Base-by-base conservation (phyloP, 2,329 filamentous ascomycete species). In the Dactylellina cionopaga region DNA sequence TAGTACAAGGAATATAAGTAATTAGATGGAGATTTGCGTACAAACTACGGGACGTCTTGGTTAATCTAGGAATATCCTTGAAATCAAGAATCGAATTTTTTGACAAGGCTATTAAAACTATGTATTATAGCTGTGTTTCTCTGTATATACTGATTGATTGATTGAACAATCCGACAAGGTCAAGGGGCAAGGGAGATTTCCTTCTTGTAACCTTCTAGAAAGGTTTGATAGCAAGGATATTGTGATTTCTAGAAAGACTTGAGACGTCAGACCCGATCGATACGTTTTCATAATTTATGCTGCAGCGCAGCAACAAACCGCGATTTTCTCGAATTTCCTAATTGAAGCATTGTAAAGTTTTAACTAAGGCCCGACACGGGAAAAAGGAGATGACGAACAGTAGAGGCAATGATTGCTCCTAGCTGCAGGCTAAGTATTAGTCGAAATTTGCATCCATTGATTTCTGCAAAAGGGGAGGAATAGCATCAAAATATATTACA, bases 211-310 rank as follows among this genome's bases (percentile, higher is more conserved):
- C 47, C 35, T 64, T 55, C 59, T 54, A 37, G 59, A 55, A 46
- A 64, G 19, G 9, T 22, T 64, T 29, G 5, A 33, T 10, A 11
- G 15, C 37, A 27, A 33, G 47, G 47, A 17, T 29, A 25, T 63
- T 6, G 41, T 37, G 29, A 33, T 43, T 54, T 64, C 46, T 63
- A 24, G 58, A 29, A 51, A 7, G 7, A 11, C 1, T 46, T 44
- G 47, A 55, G 59, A 55, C 47, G 37, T 43, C 17, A 54, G 47
- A 54, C 47, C 35, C 37, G 35, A 55, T 39, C 27, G 29, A n/a
- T 11, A 25, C 55, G n/a, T n/a, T n/a, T n/a, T n/a, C n/a, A n/a
- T n/a, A n/a, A 37, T 64, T 54, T 47, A 54, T 37, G 58, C 46
- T 25, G 46, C 24, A 41, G 11, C n/a, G n/a, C n/a, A n/a, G n/a